phyloP scores from a whole-genome alignment of 2,329 filamentous ascomycete species.

The Trichoderma oligosporum region DNA sequence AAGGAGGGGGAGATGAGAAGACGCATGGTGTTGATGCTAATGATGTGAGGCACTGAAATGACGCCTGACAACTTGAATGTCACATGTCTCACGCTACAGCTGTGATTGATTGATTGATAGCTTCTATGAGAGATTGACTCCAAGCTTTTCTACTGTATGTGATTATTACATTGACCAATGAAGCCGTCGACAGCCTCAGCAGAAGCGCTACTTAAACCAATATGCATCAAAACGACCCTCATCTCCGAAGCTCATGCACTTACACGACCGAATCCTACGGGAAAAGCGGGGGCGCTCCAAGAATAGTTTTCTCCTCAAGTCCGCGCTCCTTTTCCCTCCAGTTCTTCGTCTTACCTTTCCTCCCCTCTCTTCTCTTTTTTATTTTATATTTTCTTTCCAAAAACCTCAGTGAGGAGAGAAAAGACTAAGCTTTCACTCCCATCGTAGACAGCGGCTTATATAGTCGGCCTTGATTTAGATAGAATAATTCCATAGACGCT shows the following conservation, averaged over 20 bases:
- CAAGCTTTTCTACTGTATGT: no score
- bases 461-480: not conserved
- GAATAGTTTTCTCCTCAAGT: slow-evolving; percentile 5
- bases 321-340: not conserved
- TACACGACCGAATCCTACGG: not conserved
- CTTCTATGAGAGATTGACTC: not conserved
- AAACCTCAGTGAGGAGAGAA: not conserved
- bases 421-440: not conserved
- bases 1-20: not conserved
- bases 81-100: not conserved
- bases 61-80: not conserved
- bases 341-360: not conserved
- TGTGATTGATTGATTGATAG: not conserved
- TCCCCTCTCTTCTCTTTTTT: not conserved
- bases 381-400: not conserved
- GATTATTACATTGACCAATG: not conserved
- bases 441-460: not conserved
- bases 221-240: slow-evolving; percentile 11
- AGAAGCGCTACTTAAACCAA: not conserved
- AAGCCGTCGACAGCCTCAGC: not conserved
- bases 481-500: slow-evolving; percentile 21
- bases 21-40: not conserved
- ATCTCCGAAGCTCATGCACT: slow-evolving; percentile 10
- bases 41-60: not conserved
- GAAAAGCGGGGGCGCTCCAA: slow-evolving; percentile 5